phyloP scores from a whole-genome alignment of 306 rosid genomes.

The Prinsepia uniflora region DNA sequence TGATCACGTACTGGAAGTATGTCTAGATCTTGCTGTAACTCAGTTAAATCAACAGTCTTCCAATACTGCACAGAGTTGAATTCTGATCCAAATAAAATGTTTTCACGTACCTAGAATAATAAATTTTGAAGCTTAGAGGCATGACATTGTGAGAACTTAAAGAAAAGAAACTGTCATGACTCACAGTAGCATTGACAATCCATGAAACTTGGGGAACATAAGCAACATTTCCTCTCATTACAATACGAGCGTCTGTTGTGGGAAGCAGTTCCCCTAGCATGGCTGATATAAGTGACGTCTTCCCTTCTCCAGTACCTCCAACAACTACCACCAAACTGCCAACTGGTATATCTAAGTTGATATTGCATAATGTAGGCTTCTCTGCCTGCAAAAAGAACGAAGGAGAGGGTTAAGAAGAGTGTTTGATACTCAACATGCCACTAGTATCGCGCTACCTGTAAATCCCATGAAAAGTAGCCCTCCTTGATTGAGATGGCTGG shows the following conservation, averaged over 20 bases:
- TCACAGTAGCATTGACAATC: conserved; percentile 94
- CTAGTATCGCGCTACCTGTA: conserved; percentile 39
- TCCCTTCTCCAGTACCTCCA: conserved; percentile 96
- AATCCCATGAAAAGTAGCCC: conserved; percentile 82
- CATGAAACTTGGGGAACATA: conserved; percentile 96
- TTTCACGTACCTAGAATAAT: conserved; percentile 68
- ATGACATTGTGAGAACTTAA: not conserved
- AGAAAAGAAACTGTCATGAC: conserved; percentile 27
- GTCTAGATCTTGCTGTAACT: conserved; percentile 68
- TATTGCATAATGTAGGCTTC: conserved; percentile 57
- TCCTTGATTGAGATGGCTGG: conserved; percentile 71
- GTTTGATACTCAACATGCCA: not conserved
- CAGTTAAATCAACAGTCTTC: conserved; percentile 65
- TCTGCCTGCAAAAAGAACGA: conserved; percentile 44
- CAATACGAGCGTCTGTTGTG: conserved; percentile 37
- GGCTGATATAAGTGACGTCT: conserved; percentile 77
- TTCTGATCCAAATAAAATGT: conserved; percentile 73
- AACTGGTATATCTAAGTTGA: conserved; percentile 63
- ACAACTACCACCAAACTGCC: conserved; percentile 88
- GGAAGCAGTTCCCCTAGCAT: conserved; percentile 82
- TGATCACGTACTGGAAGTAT: conserved; percentile 67
- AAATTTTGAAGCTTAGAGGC: conserved; percentile 18
- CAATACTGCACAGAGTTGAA: conserved; percentile 55
- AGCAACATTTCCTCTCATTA: conserved; percentile 78
- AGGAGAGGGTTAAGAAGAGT: conserved; percentile 6